phyloP scores from a whole-genome alignment of 768 basidiomycete genomes.

The Lactarius hatsudake region DNA sequence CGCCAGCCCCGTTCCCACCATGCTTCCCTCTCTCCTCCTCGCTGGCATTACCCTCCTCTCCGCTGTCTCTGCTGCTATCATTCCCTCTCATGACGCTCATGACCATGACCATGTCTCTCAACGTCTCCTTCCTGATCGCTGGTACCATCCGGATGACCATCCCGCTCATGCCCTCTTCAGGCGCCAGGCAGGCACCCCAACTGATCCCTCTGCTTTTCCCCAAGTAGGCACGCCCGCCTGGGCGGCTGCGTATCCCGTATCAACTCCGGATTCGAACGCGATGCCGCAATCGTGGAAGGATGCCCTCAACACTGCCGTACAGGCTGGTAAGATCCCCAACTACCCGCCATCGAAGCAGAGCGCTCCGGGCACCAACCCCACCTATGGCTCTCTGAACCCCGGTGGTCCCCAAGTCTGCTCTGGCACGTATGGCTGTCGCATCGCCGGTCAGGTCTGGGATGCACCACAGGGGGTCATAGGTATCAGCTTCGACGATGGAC shows the following conservation, averaged over 20 bases:
- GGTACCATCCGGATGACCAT: conserved; percentile 32
- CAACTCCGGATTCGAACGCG: conserved; percentile 31
- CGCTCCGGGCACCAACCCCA: conserved; percentile 18
- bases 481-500: conserved; percentile 40
- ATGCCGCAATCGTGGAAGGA: conserved; percentile 43
- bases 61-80: conserved; percentile 8
- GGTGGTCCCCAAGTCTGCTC: conserved; percentile 38
- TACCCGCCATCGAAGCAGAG: conserved; percentile 34
- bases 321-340: conserved; percentile 39
- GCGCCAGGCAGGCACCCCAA: conserved; percentile 22
- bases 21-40: conserved; percentile 1
- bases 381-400: conserved; percentile 27
- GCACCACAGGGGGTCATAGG: conserved; percentile 42
- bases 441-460: conserved; percentile 36
- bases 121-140: conserved; percentile 26
- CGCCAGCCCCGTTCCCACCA: neutral
- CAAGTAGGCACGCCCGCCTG: conserved; percentile 34
- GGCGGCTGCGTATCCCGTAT: conserved; percentile 35
- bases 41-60: conserved; percentile 2
- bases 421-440: conserved; percentile 33
- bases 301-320: conserved; percentile 37
- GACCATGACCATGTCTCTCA: conserved; percentile 2
- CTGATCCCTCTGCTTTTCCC: conserved; percentile 4
- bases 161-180: conserved; percentile 32
- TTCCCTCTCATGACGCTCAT: conserved; percentile 12